Conservation (phyloP, 306 rosid species). For the Oxytropis ochrocephala region DNA sequence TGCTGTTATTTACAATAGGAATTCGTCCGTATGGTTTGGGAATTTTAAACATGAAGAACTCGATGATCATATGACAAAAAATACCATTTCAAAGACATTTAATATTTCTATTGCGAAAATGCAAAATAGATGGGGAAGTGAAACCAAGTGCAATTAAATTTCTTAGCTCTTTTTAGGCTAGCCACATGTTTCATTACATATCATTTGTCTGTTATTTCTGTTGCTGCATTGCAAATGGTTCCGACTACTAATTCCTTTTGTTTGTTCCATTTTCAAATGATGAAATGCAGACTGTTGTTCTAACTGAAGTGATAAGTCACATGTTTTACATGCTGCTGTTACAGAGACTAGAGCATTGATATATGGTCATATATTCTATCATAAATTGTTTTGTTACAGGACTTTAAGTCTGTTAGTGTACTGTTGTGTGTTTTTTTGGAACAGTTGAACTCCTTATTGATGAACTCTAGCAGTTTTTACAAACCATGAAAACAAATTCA, state of each 20-base stretch:
- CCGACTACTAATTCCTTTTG: slow-evolving; percentile 3
- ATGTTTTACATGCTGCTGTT: not conserved
- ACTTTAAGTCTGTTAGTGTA: no score
- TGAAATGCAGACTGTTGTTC: slow-evolving; percentile 5
- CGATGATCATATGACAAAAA: not conserved
- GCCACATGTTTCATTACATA: not conserved
- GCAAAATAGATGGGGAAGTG: not conserved
- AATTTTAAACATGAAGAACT: not conserved
- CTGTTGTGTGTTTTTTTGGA: no score
- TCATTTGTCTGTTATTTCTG: not conserved
- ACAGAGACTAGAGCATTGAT: not conserved
- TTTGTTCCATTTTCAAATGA: not conserved
- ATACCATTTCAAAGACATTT: not conserved
- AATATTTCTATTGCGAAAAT: not conserved
- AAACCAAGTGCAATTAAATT: not conserved
- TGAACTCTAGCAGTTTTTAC: no score
- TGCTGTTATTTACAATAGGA: slow-evolving; percentile 2
- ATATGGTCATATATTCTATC: no score
- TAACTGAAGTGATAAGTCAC: not conserved
- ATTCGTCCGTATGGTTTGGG: slow-evolving; percentile 8
- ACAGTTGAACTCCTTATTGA: no score
- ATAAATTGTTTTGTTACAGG: no score
- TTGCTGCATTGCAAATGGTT: not conserved
- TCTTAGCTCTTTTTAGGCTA: not conserved
- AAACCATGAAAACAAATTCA: no score